Evolutionary conservation across 371 early-diverging fungal species (phyloP).

Genomic region (Encephalitozoon intestinalis): DNA sequence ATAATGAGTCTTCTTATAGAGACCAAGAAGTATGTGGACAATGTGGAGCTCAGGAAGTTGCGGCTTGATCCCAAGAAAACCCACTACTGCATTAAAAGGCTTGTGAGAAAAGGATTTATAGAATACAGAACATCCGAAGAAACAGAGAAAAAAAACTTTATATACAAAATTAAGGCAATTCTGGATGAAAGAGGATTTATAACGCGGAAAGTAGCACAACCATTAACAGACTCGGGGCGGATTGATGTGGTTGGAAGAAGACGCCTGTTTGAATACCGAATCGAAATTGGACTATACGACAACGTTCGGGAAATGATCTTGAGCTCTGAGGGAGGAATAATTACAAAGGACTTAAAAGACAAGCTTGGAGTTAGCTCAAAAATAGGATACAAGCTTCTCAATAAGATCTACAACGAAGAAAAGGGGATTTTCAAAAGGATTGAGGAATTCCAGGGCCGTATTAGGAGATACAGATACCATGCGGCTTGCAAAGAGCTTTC

Average conservation of each 20-base stretch:
- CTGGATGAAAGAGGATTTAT: conserved; percentile 14
- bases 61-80: conserved; percentile 40
- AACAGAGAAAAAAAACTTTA: background rate
- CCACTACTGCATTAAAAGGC: conserved; percentile 35
- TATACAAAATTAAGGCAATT: background rate
- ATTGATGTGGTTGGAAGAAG: background rate
- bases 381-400: conserved; percentile 21
- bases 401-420: conserved; percentile 21
- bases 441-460: background rate
- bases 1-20: conserved; percentile 32
- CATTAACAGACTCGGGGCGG: background rate
- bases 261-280: background rate
- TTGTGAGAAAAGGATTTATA: conserved; percentile 15
- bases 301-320: conserved; percentile 14
- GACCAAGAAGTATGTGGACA: background rate
- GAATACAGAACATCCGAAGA: background rate
- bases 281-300: conserved; percentile 31
- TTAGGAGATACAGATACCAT: background rate
- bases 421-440: background rate
- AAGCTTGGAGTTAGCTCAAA: conserved; percentile 30
- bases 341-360: conserved; percentile 30
- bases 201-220: background rate
- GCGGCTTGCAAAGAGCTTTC: background rate
- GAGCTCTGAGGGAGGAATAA: conserved; percentile 1
- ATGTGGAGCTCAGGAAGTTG: conserved; percentile 10